Base-by-base conservation (phyloP, 2,329 filamentous ascomycete genomes). In the Amesomyces nigricolor region DNA sequence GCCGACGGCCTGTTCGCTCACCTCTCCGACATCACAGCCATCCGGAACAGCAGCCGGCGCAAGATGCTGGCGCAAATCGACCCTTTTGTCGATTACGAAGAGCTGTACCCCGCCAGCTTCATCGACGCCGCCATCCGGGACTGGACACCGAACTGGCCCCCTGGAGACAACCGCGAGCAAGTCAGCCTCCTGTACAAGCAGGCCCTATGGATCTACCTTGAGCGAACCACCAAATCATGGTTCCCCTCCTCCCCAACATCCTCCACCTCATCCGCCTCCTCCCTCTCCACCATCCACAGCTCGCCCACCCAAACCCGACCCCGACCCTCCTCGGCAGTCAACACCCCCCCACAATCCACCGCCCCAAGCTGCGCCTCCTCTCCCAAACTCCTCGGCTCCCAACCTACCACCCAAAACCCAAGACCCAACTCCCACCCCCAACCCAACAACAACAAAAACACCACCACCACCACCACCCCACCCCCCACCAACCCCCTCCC, bases 1-100 rank as follows among this genome's bases (percentile, higher is more conserved):
- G 83, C 87, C 40, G 90, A 96, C 64, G 89, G 89, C 1, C 75
- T 96, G 2, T 91, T 95, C 66, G 79, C 81, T 35, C 85, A 88
- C 66, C 84, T 96, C 30, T 86, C 86, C 7, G 83, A 88, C 64
- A 92, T 95, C 58, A 90, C 88, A 1, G 80, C 81, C 11, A 80
- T 96, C 38, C 81, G 90, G 42, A 87, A 91, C 68, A 78, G 78
- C 2, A 87, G 95, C 58, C 82, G 91, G 5, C 74, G 76, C 32
- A 84, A 89, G 50, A 85, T 90, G 62, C 72, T 77, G 52, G 67
- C 79, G 52, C 73, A 81, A 3, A 72, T 81, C 2, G 84, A 89
- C 50, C 88, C 87, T 0, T 77, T 81, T 0, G 85, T 91, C 42
- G 85, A 91, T 68, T 91, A 90, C 66, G 78, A 80, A 22, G 86